A percentile compares a stretch with the other conserved stretches of the same genome.
These are phyloP conservation scores for Neurospora crassa DNA, from an alignment of 2,329 filamentous ascomycete species.

Conservation along the genomic window DNA sequence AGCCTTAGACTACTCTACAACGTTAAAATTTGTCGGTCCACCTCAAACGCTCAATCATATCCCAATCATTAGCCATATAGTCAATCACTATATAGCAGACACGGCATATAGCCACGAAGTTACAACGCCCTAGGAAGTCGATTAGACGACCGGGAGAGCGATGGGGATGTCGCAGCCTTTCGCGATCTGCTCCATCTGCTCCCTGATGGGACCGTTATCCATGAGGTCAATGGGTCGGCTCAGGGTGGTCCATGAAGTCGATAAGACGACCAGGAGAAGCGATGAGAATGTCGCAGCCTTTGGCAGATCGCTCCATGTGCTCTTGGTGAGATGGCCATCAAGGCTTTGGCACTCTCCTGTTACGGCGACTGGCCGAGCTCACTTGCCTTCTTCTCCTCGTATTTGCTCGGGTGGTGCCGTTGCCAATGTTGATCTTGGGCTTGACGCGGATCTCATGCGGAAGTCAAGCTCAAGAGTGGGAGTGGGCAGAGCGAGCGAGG, in stretches of 20 bases:
- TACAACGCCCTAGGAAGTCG: conserved; percentile 68
- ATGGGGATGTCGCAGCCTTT: conserved; percentile 86
- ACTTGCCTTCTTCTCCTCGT: neutral
- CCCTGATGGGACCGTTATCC: conserved; percentile 11
- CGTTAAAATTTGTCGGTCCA: neutral
- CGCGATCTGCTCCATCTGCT: conserved; percentile 68
- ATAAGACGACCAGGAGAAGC: conserved; percentile 78
- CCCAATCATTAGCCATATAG: neutral
- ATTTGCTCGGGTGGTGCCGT: neutral
- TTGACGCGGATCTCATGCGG: conserved; percentile 18
- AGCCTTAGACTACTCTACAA: fast-evolving
- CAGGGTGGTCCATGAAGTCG: conserved; percentile 56
- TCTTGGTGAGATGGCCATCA: conserved; percentile 22
- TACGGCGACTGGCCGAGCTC: neutral
- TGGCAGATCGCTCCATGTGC: conserved; percentile 68
- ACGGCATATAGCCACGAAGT: conserved; percentile 60
- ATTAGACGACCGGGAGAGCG: conserved; percentile 48
- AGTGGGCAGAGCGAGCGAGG: conserved; percentile 14
- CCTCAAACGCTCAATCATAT: neutral
- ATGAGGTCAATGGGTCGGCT: too few species aligned
- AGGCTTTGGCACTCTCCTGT: neutral
- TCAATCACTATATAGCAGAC: conserved; percentile 36
- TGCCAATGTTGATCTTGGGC: conserved; percentile 15
- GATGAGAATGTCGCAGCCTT: conserved; percentile 83
- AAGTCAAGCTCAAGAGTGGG: conserved; percentile 17